Evolutionary conservation across 2,329 filamentous ascomycete species (phyloP).

Genomic region (Talaromyces sp.): DNA sequence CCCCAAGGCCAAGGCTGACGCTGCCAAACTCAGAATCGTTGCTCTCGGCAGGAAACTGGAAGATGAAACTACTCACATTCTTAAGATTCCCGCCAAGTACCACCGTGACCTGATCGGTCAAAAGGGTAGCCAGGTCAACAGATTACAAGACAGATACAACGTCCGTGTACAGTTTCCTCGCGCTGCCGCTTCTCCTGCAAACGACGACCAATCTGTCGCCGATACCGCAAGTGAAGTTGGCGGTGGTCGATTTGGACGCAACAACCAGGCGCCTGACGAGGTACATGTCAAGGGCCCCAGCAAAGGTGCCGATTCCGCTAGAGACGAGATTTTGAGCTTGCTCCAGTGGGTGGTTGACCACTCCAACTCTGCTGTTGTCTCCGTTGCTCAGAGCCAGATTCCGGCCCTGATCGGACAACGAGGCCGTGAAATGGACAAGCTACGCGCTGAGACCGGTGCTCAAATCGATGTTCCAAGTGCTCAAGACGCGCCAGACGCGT

Average conservation of each 20-base stretch:
- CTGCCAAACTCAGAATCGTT: constrained; percentile 76
- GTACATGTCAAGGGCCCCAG: constrained; percentile 87
- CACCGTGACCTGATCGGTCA: constrained; percentile 91
- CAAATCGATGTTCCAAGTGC: constrained; percentile 87
- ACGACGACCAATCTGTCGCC: constrained; percentile 66
- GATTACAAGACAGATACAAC: constrained; percentile 85
- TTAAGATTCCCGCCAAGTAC: constrained; percentile 91
- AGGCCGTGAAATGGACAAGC: constrained; percentile 83
- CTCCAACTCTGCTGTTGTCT: constrained; percentile 72
- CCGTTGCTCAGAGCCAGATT: constrained; percentile 85
- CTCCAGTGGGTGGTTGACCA: constrained; percentile 88
- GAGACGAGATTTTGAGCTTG: constrained; percentile 84
- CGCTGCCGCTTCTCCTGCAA: constrained; percentile 41
- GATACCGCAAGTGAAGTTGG: constrained; percentile 66
- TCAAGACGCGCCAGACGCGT: constrained; percentile 63
- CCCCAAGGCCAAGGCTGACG: constrained; percentile 88
- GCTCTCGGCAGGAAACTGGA: constrained; percentile 76
- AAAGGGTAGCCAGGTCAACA: constrained; percentile 82
- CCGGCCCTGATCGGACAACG: constrained; percentile 91
- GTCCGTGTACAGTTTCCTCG: constrained; percentile 96
- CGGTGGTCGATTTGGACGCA: constrained; percentile 57
- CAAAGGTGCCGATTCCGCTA: constrained; percentile 85
- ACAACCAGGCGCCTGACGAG: constrained; percentile 78
- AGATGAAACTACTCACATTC: constrained; percentile 79
- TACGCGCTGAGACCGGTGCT: constrained; percentile 78